Evolutionary conservation across 495 filamentous ascomycete species (phyloP).

Genomic region (Penicillium silybi): DNA sequence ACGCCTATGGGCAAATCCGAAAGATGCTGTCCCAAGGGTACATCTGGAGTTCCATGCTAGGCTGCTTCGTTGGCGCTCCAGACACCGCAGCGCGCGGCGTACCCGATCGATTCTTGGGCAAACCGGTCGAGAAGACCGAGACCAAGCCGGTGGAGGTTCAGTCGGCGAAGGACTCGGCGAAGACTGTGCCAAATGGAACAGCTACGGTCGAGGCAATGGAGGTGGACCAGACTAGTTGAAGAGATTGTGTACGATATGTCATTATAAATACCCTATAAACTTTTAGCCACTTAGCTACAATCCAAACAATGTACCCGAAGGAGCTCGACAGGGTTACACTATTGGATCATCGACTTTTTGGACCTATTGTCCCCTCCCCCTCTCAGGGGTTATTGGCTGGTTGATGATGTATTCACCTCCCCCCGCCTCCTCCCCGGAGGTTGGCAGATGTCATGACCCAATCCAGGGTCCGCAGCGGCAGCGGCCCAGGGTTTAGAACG

Average conservation of each 20-base stretch:
- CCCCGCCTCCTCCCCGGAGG: neutral
- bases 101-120: conserved; percentile 59
- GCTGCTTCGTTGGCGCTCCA: conserved; percentile 66
- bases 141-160: neutral
- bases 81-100: conserved; percentile 63
- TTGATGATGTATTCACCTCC: neutral
- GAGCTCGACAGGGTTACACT: neutral
- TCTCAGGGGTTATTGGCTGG: neutral
- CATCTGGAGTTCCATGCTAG: conserved; percentile 71
- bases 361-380: neutral
- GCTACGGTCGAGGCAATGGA: conserved; percentile 17
- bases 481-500: neutral
- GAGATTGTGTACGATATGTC: conserved; percentile 12
- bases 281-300: neutral
- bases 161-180: neutral
- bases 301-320: neutral
- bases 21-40: conserved; percentile 56
- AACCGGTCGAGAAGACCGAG: neutral
- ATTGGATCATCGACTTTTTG: neutral
- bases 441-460: neutral
- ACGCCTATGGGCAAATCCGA: conserved; percentile 69
- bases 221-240: conserved; percentile 7
- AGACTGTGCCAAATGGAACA: neutral
- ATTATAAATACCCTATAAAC: conserved; percentile 8
- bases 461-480: neutral